These are phyloP conservation scores for Pneumocystis carinii DNA, from an alignment of 1,139 yeast genomes.

Conservation along the genomic window DNA sequence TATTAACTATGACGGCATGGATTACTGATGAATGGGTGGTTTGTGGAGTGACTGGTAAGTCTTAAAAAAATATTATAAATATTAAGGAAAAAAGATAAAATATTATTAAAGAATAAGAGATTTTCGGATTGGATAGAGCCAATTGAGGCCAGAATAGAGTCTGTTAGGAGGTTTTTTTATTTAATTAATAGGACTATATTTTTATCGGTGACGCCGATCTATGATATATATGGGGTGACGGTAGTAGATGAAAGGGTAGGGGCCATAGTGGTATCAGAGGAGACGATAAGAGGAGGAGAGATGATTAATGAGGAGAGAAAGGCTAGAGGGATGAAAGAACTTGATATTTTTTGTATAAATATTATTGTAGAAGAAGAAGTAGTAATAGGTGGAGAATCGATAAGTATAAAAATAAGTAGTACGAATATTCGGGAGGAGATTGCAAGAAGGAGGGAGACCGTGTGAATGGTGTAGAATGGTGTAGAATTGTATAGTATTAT, in stretches of 20 bases:
- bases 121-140: conserved; percentile 51
- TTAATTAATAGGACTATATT: conserved; percentile 32
- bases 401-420: conserved; percentile 70
- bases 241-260: conserved; percentile 62
- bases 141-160: conserved; percentile 36
- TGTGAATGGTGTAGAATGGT: no score
- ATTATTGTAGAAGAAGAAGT: conserved; percentile 33
- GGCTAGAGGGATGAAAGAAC: conserved; percentile 38
- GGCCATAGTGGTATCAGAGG: conserved; percentile 66
- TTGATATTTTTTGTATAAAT: conserved; percentile 47
- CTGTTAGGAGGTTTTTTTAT: conserved; percentile 36
- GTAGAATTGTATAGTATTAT: no score
- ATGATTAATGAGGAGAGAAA: conserved; percentile 50
- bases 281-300: conserved; percentile 62
- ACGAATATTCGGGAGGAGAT: conserved; percentile 36
- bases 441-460: no score
- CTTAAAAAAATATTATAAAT: no score
- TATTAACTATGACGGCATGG: conserved; percentile 60
- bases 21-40: conserved; percentile 42
- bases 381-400: conserved; percentile 36
- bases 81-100: conserved; percentile 29
- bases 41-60: conserved; percentile 50
- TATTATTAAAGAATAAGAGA: conserved; percentile 58
- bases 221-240: conserved; percentile 91
- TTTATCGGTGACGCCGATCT: conserved; percentile 42